These are phyloP conservation scores for Geranomyces variabilis DNA, from an alignment of 192 early-diverging fungal genomes.

Conservation along the genomic window DNA sequence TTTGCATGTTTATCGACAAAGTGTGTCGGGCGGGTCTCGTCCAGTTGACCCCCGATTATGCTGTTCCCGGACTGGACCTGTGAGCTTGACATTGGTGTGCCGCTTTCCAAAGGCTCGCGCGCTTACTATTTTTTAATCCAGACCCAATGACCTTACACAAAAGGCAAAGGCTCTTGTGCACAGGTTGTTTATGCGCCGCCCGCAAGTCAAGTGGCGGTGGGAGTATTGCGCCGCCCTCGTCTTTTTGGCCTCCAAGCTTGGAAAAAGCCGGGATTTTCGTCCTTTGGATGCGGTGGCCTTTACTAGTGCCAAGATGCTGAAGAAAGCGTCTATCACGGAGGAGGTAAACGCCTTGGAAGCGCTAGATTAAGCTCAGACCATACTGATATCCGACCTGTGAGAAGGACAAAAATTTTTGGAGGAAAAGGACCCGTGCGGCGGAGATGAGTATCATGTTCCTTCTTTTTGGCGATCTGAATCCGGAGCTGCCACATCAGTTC, in stretches of 20 bases:
- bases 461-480: background rate
- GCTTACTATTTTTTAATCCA: background rate
- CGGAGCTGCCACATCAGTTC: background rate
- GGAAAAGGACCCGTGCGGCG: background rate
- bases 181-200: background rate
- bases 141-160: background rate
- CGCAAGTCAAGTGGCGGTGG: constrained; percentile 10
- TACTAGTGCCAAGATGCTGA: background rate
- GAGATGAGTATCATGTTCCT: background rate
- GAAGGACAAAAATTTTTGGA: background rate
- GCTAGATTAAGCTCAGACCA: background rate
- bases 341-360: background rate
- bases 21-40: background rate
- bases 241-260: constrained; percentile 6
- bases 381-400: background rate
- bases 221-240: constrained; percentile 9
- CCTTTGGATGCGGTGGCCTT: background rate
- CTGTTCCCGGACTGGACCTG: constrained; percentile 7
- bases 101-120: background rate
- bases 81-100: background rate
- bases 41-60: background rate
- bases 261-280: background rate
- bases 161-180: constrained; percentile 9
- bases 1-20: constrained; percentile 14
- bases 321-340: background rate